Evolutionary conservation across 2,329 filamentous ascomycete species (phyloP).

Genomic region (Curvularia verruculosa): DNA sequence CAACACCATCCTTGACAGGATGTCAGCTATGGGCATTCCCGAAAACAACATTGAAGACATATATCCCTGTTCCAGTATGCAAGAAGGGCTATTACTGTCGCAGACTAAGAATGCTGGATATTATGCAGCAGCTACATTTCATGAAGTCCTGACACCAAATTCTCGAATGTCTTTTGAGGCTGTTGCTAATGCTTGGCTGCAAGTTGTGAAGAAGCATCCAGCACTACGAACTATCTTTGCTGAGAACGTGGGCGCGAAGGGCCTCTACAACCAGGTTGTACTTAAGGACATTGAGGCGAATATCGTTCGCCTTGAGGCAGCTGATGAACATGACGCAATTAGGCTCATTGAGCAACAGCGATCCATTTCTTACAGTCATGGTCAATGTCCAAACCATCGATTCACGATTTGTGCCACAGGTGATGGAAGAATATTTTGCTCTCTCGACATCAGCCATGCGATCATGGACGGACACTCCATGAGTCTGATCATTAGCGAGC

Average conservation of each 20-base stretch:
- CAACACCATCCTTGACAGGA: constrained; percentile 47
- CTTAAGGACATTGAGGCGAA: constrained; percentile 35
- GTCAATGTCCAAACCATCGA: constrained; percentile 38
- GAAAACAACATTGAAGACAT: constrained; percentile 51
- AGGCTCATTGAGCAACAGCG: constrained; percentile 30
- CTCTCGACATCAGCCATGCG: constrained; percentile 44
- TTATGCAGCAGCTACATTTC: constrained; percentile 41
- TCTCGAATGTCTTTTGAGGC: constrained; percentile 19
- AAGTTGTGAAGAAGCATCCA: constrained; percentile 38
- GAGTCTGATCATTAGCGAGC: constrained; percentile 38
- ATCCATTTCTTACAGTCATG: constrained; percentile 31
- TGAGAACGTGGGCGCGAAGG: constrained; percentile 38
- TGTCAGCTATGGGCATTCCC: constrained; percentile 47
- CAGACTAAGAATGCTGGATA: constrained; percentile 41
- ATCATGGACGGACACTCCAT: constrained; percentile 47
- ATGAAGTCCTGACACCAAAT: constrained; percentile 31
- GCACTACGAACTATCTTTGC: constrained; percentile 42
- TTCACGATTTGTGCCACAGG: constrained; percentile 40
- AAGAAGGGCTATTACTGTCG: constrained; percentile 41
- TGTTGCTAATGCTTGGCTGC: constrained; percentile 37
- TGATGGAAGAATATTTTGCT: constrained; percentile 32
- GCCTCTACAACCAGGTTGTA: constrained; percentile 43
- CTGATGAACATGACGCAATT: constrained; percentile 29
- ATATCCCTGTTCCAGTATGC: constrained; percentile 44
- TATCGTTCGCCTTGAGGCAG: constrained; percentile 32